Conservation (phyloP, 2,329 filamentous ascomycete genomes). For the Neophaeococcomyces aloes region DNA sequence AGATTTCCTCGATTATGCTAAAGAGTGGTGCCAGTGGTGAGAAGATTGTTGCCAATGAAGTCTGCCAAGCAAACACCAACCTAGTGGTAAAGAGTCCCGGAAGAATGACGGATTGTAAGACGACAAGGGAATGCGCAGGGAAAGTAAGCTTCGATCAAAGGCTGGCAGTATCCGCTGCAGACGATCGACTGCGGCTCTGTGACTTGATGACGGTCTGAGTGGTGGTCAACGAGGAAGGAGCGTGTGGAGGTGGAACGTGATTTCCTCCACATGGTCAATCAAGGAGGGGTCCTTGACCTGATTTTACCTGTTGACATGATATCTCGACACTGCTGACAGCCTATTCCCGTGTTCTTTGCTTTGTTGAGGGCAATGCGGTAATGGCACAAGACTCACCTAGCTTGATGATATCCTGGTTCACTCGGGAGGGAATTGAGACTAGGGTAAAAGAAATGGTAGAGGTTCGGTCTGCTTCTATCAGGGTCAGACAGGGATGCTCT, state of each 20-base stretch:
- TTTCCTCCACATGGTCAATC: background rate
- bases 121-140: conserved; percentile 2
- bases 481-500: background rate
- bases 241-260: background rate
- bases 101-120: conserved; percentile 5
- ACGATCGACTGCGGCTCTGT: conserved; percentile 3
- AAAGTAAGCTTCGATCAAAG: background rate
- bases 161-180: conserved; percentile 7
- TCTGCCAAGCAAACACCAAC: conserved; percentile 5
- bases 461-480: background rate
- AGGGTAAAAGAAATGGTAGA: too few relatives aligned
- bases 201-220: background rate
- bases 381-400: too few relatives aligned
- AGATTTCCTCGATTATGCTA: too few relatives aligned
- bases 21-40: too few relatives aligned
- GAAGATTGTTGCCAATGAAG: conserved; percentile 2
- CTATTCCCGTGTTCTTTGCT: too few relatives aligned
- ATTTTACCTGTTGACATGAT: background rate
- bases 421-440: too few relatives aligned
- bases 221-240: background rate
- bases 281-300: conserved; percentile 3
- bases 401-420: too few relatives aligned
- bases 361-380: too few relatives aligned
- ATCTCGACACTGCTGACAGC: background rate
- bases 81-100: background rate